Base-by-base conservation (phyloP, 2,329 filamentous ascomycete genomes). In the Lecanicillium sp. region DNA sequence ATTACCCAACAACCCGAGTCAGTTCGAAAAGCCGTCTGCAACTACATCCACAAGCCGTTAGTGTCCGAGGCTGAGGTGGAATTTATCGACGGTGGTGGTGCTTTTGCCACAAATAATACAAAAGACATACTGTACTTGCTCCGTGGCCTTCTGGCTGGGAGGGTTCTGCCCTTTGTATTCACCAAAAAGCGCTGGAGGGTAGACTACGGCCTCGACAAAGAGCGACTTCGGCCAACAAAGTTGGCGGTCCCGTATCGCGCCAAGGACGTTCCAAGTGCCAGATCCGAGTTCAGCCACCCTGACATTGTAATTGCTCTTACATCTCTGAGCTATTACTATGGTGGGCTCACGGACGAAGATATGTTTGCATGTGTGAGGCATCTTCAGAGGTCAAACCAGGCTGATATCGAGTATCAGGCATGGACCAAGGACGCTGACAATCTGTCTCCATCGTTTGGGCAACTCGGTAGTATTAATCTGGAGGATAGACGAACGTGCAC, bases 211-310 rank as follows among this genome's bases (percentile, higher is more conserved):
- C 64, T 78, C 0, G 72, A 80, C 55, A 50, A 55, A 0, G 56
- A 52, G 1, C 60, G 78, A 3, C 53, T 55, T 0, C 72, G 70
- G 0, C 43, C 51, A 1, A 77, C 72, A 0, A 65, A 58, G 45
- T 67, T 84, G 0, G 75, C 76, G 0, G 77, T 86, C 0, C 82
- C 80, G 0, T 86, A 73, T 52, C 68, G 68, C 10, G 79, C 78
- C 0, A 84, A 84, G 48, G 80, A 81, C 42, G 70, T 54, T 3
- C 81, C 79, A 0, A 67, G 74, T 0, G 60, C 68, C 0, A 67
- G 75, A 4, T 74, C 80, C 0, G 79, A 84, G 52, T 84, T 82
- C 56, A 79, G 79, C 11, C 79, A 84, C 30, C 78, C 80, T 0
- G 81, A 84, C 36, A 71, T 77, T 0, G 69, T 75, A 1, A 75